Evolutionary conservation across 768 basidiomycete species (phyloP), one percentile per base, ranked within the genome.

Genomic region (Collybiopsis confluens): DNA sequence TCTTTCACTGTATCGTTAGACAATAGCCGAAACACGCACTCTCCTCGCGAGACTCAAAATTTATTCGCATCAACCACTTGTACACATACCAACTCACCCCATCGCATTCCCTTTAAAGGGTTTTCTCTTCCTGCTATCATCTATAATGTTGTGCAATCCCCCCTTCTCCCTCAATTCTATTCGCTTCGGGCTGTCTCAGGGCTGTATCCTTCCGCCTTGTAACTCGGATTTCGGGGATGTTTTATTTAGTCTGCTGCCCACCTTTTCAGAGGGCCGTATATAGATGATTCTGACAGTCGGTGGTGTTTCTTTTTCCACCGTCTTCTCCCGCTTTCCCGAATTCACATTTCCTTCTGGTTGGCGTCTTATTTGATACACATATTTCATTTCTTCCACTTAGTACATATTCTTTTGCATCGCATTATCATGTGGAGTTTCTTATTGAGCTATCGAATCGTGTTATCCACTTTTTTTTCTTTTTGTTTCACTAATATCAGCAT

Each of bases 341-440:
- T 28, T 40, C 38, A 16, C 38, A 40, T 40, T 43, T 42, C 18
- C 16, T 10, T 52, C 38, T 23, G 50, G 18, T 48, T 48, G 33
- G 21, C 47, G 35, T 30, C 33, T 46, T 58, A 45, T 61, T 54
- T 48, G 60, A 56, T 54, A 49, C 37, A 50, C 41, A 52, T 59
- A 58, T 60, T 61, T 56, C 58, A 55, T 61, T 54, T 58, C 23
- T 23, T 42, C 54, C 56, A 53, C 18, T 23, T 36, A 35, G n/a
- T 42, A 18, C 41, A 6, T 42, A 7, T 56, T 20, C 30, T 55
- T 21, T 48, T 15, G 54, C 51, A 61, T 61, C 53, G 42, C 42
- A 11, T 44, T 21, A 44, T 49, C 10, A 10, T 37, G n/a, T n/a
- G n/a, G n/a, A n/a, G n/a, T n/a, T n/a, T n/a, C n/a, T n/a, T n/a